Evolutionary conservation across 78 protist species (phyloP).

Genomic region (Dictyostelium citrinum): DNA sequence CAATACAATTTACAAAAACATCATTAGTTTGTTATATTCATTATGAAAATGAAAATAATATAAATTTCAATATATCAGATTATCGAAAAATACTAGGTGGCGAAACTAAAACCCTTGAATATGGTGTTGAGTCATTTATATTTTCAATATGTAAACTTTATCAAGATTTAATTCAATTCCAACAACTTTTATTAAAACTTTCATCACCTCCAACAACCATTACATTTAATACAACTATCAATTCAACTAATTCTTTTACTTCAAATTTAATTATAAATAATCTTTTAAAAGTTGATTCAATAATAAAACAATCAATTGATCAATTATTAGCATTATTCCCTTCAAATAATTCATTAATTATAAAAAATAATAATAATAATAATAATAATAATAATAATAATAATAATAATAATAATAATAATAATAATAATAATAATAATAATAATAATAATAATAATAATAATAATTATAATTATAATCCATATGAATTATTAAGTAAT

Average conservation of each 20-base stretch:
- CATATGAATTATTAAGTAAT: neutral
- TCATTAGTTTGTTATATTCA: constrained; percentile 4
- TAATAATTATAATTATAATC: neutral
- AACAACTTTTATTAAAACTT: neutral
- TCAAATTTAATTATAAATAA: neutral
- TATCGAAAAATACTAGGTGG: neutral
- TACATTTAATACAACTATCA: neutral
- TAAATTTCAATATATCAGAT: neutral
- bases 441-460: constrained; percentile 7
- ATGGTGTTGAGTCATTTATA: neutral
- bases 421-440: constrained; percentile 1
- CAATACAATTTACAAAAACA: constrained; percentile 18
- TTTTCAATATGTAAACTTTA: neutral
- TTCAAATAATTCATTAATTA: too few relatives aligned
- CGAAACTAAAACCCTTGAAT: neutral
- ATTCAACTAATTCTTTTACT: neutral
- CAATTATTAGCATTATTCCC: constrained; percentile 51
- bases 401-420: neutral
- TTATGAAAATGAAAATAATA: neutral
- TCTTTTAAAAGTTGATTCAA: constrained; percentile 40
- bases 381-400: neutral
- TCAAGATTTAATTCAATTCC: neutral
- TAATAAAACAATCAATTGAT: constrained; percentile 53
- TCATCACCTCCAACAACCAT: neutral
- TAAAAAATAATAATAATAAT: neutral